Evolutionary conservation across 768 basidiomycete genomes (phyloP).

Genomic region (Dentipellis sp.): DNA sequence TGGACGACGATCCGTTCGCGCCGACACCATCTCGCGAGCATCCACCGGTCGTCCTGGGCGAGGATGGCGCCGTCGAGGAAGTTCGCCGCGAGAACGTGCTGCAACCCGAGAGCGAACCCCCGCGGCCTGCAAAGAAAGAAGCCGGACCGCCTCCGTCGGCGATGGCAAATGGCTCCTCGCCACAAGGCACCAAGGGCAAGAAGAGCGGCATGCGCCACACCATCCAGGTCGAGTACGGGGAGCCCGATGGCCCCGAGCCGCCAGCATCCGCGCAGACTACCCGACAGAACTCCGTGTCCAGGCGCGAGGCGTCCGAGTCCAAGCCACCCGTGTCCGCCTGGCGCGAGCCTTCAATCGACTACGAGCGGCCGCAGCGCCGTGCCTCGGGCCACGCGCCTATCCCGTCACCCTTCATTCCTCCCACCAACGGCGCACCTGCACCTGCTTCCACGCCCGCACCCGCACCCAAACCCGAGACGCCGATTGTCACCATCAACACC

Average conservation of each 20-base stretch:
- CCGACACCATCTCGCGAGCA: conserved; percentile 25
- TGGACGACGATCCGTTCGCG: conserved; percentile 72
- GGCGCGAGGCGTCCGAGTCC: background rate
- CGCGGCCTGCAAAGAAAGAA: conserved; percentile 8
- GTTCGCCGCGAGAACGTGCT: background rate
- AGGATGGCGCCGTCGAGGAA: conserved; percentile 3
- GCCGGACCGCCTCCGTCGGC: background rate
- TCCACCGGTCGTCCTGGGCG: conserved; percentile 21
- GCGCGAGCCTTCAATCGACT: conserved; percentile 1
- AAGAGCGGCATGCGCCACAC: conserved; percentile 72
- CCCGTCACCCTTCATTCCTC: conserved; percentile 3
- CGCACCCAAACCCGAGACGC: conserved; percentile 13
- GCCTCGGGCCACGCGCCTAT: conserved; percentile 6
- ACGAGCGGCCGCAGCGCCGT: conserved; percentile 5
- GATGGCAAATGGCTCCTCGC: conserved; percentile 26
- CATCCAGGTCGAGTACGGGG: conserved; percentile 93
- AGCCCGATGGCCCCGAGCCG: conserved; percentile 27
- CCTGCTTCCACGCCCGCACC: background rate
- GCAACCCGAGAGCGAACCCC: background rate
- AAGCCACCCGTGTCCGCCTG: background rate
- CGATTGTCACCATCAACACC: conserved; percentile 24
- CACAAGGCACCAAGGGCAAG: conserved; percentile 35
- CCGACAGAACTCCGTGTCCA: background rate
- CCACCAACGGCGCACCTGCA: too few relatives aligned
- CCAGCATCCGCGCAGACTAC: conserved; percentile 3